These are phyloP conservation scores for Candida ortonii DNA, from an alignment of 805 yeast species.

Conservation along the genomic window DNA sequence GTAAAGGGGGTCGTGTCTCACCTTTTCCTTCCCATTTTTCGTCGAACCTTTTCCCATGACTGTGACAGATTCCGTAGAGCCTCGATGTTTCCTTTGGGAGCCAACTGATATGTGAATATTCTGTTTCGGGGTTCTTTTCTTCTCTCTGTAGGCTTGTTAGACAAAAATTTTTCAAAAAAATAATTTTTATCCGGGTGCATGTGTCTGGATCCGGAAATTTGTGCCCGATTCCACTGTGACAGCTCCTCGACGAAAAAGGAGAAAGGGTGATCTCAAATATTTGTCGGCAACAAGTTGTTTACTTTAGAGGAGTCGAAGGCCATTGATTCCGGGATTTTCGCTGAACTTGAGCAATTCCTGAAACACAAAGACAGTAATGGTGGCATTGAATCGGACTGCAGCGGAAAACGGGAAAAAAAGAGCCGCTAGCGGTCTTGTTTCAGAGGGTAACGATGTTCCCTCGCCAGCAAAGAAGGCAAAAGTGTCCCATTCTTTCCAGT, in stretches of 20 bases:
- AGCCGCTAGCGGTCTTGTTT: slow-evolving; percentile 13
- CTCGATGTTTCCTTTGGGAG: too few species aligned
- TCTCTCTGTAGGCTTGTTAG: slow-evolving; percentile 2
- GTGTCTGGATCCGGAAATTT: slow-evolving; percentile 8
- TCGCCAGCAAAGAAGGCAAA: slow-evolving; percentile 33
- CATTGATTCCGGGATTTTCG: too few species aligned
- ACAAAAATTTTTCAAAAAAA: slow-evolving; percentile 12
- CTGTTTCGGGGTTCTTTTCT: too few species aligned
- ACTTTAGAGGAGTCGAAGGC: too few species aligned
- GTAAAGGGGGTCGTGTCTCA: slow-evolving; percentile 78
- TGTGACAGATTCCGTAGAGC: too few species aligned
- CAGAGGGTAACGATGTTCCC: slow-evolving; percentile 23
- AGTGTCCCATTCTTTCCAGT: slow-evolving; percentile 37
- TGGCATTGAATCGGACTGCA: slow-evolving; percentile 36
- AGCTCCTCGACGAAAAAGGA: slow-evolving; percentile 3
- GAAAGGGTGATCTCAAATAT: too few species aligned
- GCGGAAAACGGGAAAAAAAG: slow-evolving; percentile 21
- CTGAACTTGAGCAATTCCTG: too few species aligned
- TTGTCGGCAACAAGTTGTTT: too few species aligned
- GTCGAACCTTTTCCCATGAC: slow-evolving; percentile 74
- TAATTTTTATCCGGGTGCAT: too few species aligned
- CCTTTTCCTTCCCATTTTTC: slow-evolving; percentile 48
- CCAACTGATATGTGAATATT: too few species aligned
- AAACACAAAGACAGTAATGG: slow-evolving; percentile 37
- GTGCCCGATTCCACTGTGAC: slow-evolving; percentile 10